Evolutionary conservation across 2,329 filamentous ascomycete species (phyloP).

Genomic region (Emydomyces testavorans): DNA sequence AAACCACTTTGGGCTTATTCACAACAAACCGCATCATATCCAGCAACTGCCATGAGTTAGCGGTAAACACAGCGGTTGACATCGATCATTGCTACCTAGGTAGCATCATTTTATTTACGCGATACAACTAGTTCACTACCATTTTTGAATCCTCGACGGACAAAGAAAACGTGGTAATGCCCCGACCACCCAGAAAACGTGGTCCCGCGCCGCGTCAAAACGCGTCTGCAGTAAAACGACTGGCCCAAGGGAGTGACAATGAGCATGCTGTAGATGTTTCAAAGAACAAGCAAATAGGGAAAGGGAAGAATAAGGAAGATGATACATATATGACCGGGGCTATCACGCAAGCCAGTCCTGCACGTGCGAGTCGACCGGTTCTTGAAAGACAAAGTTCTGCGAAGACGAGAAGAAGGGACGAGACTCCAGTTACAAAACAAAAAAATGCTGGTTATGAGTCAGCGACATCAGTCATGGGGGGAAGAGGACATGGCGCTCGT

Average conservation of each 20-base stretch:
- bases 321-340: neutral
- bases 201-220: constrained; percentile 10
- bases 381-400: constrained; percentile 1
- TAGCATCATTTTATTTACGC: neutral
- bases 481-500: neutral
- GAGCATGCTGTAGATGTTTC: neutral
- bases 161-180: constrained; percentile 8
- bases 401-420: neutral
- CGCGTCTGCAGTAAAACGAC: neutral
- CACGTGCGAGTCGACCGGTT: neutral
- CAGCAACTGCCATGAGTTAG: too few species aligned
- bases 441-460: neutral
- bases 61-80: neutral
- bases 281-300: neutral
- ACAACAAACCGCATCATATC: neutral
- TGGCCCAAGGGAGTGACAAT: neutral
- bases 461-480: neutral
- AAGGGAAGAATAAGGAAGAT: neutral
- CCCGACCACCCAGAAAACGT: constrained; percentile 14
- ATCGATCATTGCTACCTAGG: neutral
- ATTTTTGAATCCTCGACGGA: neutral
- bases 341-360: neutral
- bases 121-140: neutral
- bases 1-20: constrained; percentile 4
- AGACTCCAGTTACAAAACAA: constrained; percentile 3